Evolutionary conservation across 2,329 filamentous ascomycete species (phyloP).

Genomic region (Pestalotiopsis fici): DNA sequence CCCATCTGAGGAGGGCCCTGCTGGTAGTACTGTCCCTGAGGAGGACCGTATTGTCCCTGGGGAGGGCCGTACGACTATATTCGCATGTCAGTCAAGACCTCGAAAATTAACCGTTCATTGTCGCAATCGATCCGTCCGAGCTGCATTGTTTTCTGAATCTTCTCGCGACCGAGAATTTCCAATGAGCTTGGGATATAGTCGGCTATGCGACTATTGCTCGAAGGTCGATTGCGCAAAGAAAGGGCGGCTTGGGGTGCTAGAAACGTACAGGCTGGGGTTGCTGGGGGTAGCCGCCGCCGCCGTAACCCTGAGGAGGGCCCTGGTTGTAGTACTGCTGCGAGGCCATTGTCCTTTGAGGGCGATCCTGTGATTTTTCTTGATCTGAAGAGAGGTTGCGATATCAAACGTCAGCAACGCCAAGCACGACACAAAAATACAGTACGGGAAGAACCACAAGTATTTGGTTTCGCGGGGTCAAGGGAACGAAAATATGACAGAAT

Average conservation of each 20-base stretch:
- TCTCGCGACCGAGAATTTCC: background rate
- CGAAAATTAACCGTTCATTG: background rate
- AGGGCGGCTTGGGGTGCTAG: background rate
- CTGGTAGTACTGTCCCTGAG: constrained; percentile 35
- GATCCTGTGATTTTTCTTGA: constrained; percentile 10
- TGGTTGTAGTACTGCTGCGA: constrained; percentile 32
- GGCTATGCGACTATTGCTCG: constrained; percentile 4
- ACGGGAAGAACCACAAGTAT: background rate
- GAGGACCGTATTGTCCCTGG: constrained; percentile 31
- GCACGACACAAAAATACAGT: background rate
- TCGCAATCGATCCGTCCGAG: background rate
- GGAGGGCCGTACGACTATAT: constrained; percentile 39
- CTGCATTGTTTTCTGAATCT: background rate
- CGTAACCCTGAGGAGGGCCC: constrained; percentile 27
- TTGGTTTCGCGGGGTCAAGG: background rate
- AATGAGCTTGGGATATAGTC: background rate
- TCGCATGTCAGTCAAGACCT: background rate
- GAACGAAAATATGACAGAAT: background rate
- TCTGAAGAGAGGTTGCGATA: background rate
- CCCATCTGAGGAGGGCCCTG: constrained; percentile 40
- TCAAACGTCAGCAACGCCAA: constrained; percentile 12
- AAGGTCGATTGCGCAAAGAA: background rate
- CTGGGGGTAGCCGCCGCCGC: constrained; percentile 34
- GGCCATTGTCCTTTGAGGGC: too few relatives aligned
- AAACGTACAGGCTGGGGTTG: constrained; percentile 43